Evolutionary conservation across 148 eudicot genomes (phyloP), one percentile per base, ranked within the genome.

Genomic region (Chenopodium suecicum): DNA sequence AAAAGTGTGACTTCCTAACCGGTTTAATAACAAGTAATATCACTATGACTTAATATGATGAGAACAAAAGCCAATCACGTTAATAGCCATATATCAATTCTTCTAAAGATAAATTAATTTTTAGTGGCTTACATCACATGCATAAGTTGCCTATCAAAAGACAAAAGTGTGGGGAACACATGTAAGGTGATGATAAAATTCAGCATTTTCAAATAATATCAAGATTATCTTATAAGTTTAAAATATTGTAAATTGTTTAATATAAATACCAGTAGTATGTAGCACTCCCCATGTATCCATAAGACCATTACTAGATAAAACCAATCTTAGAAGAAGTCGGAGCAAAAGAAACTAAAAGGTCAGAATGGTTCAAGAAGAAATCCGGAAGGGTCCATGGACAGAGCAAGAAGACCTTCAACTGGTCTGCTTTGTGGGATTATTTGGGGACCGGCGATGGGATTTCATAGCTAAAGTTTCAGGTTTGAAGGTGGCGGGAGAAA

Each of bases 401-500:
- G 99, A 95, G 82, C 86, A 93, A 78, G 99, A 95, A 90, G 99
- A 95, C 75, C 86, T 86, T 77, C 98, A 93, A 78, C 89, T 95
- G 69, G 89, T 80, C 67, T 90, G 92, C 85, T 92, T 91, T 73
- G 98, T 95, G 87, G 95, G 95, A 85, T 71, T 95, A 85, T 95
- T 92, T 69, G 98, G 98, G 47, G 99, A 95, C 82, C 91, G 98
- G 25, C 86, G 98, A 85, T 95, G 99, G 99, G 99, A 96, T 94
- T 96, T 94, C 92, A 90, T 96, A 82, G 97, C 99, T 12, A 91
- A 96, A 87, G 99, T 95, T 85, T 93, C 98, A 95, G 98, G 98
- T 95, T 95, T 95, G 98, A 92, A 91, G 98, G 98, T 94, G 98
- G 98, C 91, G 98, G 98, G 98, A 93, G 97, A 93, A 86, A 88